These are phyloP conservation scores for Populus trichocarpa DNA, from an alignment of 441 rosid species.

Conservation along the genomic window DNA sequence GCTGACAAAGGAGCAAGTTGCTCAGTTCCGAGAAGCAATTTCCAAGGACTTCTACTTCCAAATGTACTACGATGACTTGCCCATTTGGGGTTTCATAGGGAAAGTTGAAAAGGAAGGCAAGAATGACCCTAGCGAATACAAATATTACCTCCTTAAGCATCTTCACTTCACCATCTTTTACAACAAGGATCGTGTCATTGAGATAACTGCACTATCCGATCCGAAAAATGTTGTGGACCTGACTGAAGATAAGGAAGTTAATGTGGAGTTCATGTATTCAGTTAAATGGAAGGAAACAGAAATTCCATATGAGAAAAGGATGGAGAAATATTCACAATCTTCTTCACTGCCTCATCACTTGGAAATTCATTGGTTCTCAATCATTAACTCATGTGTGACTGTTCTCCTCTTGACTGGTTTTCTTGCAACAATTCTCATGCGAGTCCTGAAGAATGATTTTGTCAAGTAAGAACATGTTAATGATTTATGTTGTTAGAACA, in stretches of 20 bases:
- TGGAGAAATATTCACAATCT: conserved; percentile 64
- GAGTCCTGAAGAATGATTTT: conserved; percentile 66
- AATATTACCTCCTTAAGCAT: conserved; percentile 55
- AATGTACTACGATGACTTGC: conserved; percentile 66
- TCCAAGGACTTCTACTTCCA: conserved; percentile 59
- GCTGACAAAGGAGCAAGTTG: conserved; percentile 42
- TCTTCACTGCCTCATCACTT: conserved; percentile 62
- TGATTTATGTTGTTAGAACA: background rate
- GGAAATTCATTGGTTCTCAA: conserved; percentile 68
- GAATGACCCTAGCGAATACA: conserved; percentile 47
- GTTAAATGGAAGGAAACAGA: conserved; percentile 72
- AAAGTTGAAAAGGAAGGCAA: conserved; percentile 56
- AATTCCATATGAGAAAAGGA: conserved; percentile 58
- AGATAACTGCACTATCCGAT: conserved; percentile 51
- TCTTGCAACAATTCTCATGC: conserved; percentile 70
- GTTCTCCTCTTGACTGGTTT: conserved; percentile 69
- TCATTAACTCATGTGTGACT: conserved; percentile 58
- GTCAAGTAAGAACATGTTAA: conserved; percentile 44
- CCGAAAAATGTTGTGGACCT: conserved; percentile 52
- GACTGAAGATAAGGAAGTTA: conserved; percentile 57
- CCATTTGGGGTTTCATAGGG: conserved; percentile 69
- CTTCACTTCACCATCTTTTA: conserved; percentile 56
- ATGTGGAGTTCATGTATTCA: conserved; percentile 56
- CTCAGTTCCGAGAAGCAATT: conserved; percentile 46
- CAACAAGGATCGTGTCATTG: conserved; percentile 58